phyloP scores from a whole-genome alignment of 225 moss, liverwort and hornwort genomes.

The Lunularia cruciata region DNA sequence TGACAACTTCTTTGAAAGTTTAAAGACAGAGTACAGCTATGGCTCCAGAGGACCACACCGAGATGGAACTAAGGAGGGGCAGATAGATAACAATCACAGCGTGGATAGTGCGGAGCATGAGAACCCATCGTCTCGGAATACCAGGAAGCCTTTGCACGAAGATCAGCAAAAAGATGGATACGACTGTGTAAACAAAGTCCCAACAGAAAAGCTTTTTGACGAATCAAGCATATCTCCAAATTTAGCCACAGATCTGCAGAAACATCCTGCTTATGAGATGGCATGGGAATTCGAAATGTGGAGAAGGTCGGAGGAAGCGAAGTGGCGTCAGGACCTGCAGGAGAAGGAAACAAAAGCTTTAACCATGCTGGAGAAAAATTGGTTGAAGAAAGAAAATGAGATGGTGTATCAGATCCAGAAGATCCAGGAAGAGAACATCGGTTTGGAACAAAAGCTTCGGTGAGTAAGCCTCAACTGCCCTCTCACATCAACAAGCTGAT shows the following conservation, averaged over 20 bases:
- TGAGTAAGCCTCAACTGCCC: too few relatives aligned
- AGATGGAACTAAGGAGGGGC: neutral
- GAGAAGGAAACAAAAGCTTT: slow-evolving; percentile 47
- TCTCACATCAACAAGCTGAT: too few relatives aligned
- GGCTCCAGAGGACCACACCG: slow-evolving; percentile 2
- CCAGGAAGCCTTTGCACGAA: neutral
- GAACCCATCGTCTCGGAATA: neutral
- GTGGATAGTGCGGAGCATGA: neutral
- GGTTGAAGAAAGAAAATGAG: slow-evolving; percentile 51
- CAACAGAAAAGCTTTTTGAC: slow-evolving; percentile 5
- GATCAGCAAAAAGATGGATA: neutral
- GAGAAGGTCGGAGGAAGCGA: slow-evolving; percentile 62
- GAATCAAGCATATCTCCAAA: slow-evolving; percentile 16
- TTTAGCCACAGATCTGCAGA: slow-evolving; percentile 17
- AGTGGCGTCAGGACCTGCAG: slow-evolving; percentile 55
- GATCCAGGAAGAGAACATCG: slow-evolving; percentile 49
- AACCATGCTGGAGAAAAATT: slow-evolving; percentile 50
- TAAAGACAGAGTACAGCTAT: slow-evolving; percentile 13
- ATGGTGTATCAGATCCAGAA: slow-evolving; percentile 42
- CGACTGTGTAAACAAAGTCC: slow-evolving; percentile 9
- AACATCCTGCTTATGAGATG: slow-evolving; percentile 56
- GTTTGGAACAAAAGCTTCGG: slow-evolving; percentile 58
- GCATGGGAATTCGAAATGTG: slow-evolving; percentile 80
- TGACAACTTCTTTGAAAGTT: slow-evolving; percentile 18
- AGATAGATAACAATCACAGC: neutral